Evolutionary conservation across 306 rosid species (phyloP), one percentile per base, ranked within the genome.

Genomic region (Begonia fuchsioides): DNA sequence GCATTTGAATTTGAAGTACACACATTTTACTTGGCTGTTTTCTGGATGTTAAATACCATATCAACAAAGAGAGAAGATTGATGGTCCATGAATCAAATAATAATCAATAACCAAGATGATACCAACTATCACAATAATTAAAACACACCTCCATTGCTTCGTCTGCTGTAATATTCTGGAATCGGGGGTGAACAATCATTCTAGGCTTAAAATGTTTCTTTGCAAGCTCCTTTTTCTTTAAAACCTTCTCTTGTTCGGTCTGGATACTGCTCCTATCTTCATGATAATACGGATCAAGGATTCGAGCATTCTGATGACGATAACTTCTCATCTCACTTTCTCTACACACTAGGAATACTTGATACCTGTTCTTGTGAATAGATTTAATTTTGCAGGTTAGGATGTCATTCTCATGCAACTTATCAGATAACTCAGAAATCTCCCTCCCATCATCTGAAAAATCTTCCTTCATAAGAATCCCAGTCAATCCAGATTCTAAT

Each of bases 151-250:
- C 78, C 83, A 77, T 77, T 52, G 96, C 98, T 77, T 82, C 87
- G 56, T 92, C 98, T 32, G 95, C 93, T 15, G 98, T 81, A 26
- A 85, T 75, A 71, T 92, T 92, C 71, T 92, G 94, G 68, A 92
- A 92, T 17, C 96, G 95, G 18, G 98, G 98, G 66, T 92, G 98
- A 69, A 85, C 94, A 54, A 92, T 92, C 98, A 85, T 85, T 70
- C 98, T 85, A 16, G 92, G 87, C 75, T 85, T 92, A 69, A 92
- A 92, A 71, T 75, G 96, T 68, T 78, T 92, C 74, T 85, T 92
- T 2, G 94, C 93, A 49, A 75, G 81, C 64, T 92, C 98, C 65
- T 82, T 92, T 55, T 82, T 85, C 75, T 92, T 92, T 65, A 82
- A 79, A 63, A 81, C 76, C 69, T 92, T 85, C 51, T 79, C 96